Base-by-base conservation (phyloP, 1,284 basidiomycete genomes). In the Melampsora americana region DNA sequence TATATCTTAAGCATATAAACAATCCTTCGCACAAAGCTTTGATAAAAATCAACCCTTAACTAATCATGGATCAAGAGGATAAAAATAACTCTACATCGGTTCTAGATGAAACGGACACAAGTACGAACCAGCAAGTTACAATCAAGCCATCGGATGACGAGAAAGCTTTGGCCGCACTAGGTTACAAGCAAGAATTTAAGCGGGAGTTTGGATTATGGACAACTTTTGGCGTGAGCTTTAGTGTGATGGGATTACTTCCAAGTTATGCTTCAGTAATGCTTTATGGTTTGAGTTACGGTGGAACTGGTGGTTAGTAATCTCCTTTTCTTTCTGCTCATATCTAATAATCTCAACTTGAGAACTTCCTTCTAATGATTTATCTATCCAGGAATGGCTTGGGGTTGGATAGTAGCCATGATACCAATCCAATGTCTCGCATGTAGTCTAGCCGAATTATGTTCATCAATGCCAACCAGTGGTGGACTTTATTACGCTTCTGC, bases 321-420 rank as follows among this genome's bases (percentile, higher is more conserved):
- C 39, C 53, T 65, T 18, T 16, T 23, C 42, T 35, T 26, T 42
- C 3, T 35, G 3, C 35, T 35, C 35, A 9, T 9, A 35, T 35
- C 5, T 35, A 35, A 35, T 4, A 35, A 5, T 28, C 18, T 12
- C 67, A 44, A 28, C 7, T 35, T 61, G 42, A 50, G 9, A 70
- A 59, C 39, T 48, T 30, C 59, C 5, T 77, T 35, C 23, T 23
- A 7, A 14, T 59, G 78, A 86, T 89, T 89, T 71, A 89, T 90
- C 5, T 89, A 90, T 81, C 87, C 90, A 32, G 89, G 90, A 28
- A 88, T 91, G 86, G 86, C 90, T 7, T 91, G 89, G 83, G 90
- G 90, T 28, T 91, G 90, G 90, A 82, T 90, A 26, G 88, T 91
- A 77, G 90, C 90, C 4, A 86, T 85, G 78, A 84, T 89, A 68